phyloP scores from a whole-genome alignment of 768 basidiomycete genomes.

The Lentinula aciculospora region DNA sequence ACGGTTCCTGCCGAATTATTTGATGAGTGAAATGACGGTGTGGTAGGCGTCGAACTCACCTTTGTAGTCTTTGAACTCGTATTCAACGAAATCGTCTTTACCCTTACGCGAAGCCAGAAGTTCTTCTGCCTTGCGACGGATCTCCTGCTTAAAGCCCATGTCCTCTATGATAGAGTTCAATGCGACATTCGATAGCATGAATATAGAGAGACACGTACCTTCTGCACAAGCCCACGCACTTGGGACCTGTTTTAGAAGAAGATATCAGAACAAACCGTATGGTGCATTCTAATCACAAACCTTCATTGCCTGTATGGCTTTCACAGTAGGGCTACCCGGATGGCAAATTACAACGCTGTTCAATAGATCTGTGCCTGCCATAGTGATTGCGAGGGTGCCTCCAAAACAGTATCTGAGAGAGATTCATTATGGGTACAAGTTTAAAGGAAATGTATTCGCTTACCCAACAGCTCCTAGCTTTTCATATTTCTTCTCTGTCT shows the following conservation, averaged over 20 bases:
- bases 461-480: slow-evolving; percentile 41
- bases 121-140: slow-evolving; percentile 29
- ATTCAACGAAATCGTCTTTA: slow-evolving; percentile 31
- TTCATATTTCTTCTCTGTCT: slow-evolving; percentile 33
- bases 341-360: slow-evolving; percentile 37
- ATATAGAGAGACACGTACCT: slow-evolving; percentile 4
- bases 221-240: slow-evolving; percentile 15
- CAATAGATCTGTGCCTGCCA: slow-evolving; percentile 29
- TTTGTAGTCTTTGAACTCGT: slow-evolving; percentile 40
- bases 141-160: slow-evolving; percentile 23
- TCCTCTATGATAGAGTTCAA: slow-evolving; percentile 26
- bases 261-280: not conserved
- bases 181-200: not conserved
- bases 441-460: not conserved
- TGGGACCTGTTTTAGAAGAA: slow-evolving; percentile 13
- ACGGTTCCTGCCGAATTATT: slow-evolving; percentile 28
- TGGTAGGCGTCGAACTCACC: slow-evolving; percentile 20
- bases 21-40: not conserved
- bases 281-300: slow-evolving; percentile 9
- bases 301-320: slow-evolving; percentile 30
- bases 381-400: slow-evolving; percentile 29
- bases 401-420: slow-evolving; percentile 38
- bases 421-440: not conserved
- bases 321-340: slow-evolving; percentile 28
- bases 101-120: slow-evolving; percentile 29